These are phyloP conservation scores for Penicillium nordicum DNA, from an alignment of 2,329 filamentous ascomycete genomes.

Conservation along the genomic window DNA sequence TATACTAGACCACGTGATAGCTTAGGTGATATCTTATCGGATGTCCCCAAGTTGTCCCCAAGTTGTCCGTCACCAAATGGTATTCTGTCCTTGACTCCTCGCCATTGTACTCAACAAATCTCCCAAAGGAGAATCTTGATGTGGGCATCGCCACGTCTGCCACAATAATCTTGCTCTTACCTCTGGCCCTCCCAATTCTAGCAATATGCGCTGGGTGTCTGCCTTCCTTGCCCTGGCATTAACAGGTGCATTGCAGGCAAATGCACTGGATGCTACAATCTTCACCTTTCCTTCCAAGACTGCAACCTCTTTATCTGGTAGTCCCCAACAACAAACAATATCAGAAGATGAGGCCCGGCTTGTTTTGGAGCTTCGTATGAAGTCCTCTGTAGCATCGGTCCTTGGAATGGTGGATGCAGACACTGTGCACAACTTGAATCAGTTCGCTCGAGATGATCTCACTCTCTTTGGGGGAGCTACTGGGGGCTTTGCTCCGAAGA, in stretches of 20 bases:
- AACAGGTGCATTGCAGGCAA: constrained; percentile 25
- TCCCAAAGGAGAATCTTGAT: neutral
- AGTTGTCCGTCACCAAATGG: neutral
- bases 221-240: constrained; percentile 28
- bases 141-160: neutral
- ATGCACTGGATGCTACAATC: constrained; percentile 33
- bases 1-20: neutral
- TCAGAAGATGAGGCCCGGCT: constrained; percentile 34
- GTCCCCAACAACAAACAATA: constrained; percentile 11
- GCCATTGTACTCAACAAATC: neutral
- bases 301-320: neutral
- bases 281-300: constrained; percentile 28
- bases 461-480: constrained; percentile 49
- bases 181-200: neutral
- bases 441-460: constrained; percentile 54
- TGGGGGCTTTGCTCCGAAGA: constrained; percentile 19
- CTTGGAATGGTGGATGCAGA: constrained; percentile 43
- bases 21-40: constrained; percentile 9
- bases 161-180: neutral
- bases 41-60: neutral
- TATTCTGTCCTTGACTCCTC: neutral
- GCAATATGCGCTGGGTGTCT: constrained; percentile 28
- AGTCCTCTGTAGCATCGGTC: constrained; percentile 48
- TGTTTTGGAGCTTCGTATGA: constrained; percentile 48
- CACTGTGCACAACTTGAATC: constrained; percentile 57